These are phyloP conservation scores for Syzygium grande DNA, from an alignment of 345 rosid genomes.

Conservation along the genomic window DNA sequence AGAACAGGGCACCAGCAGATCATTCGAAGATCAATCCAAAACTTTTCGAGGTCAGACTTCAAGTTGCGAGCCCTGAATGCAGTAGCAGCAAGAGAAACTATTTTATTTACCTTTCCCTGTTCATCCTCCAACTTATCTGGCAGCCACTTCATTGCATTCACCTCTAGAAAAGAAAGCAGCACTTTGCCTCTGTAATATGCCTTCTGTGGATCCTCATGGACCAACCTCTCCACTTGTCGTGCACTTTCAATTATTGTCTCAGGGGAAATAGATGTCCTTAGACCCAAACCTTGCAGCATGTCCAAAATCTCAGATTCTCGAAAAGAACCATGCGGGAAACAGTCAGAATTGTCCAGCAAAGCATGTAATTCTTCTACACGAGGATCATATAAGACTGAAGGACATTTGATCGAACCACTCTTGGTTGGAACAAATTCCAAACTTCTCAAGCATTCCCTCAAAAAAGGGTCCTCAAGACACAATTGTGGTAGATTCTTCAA, in stretches of 20 bases:
- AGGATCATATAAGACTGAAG: slow-evolving; percentile 73
- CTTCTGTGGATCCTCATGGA: slow-evolving; percentile 61
- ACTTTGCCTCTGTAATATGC: slow-evolving; percentile 74
- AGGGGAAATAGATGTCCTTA: slow-evolving; percentile 66
- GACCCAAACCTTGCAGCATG: slow-evolving; percentile 86
- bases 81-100: slow-evolving; percentile 79
- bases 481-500: slow-evolving; percentile 75
- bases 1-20: slow-evolving; percentile 97
- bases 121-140: slow-evolving; percentile 56
- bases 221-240: slow-evolving; percentile 54
- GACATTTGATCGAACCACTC: slow-evolving; percentile 52
- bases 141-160: slow-evolving; percentile 83
- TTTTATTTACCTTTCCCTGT: slow-evolving; percentile 58
- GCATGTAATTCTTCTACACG: slow-evolving; percentile 80
- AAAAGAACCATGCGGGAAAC: slow-evolving; percentile 66
- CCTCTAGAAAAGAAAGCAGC: slow-evolving; percentile 84
- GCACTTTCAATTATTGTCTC: slow-evolving; percentile 84
- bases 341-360: slow-evolving; percentile 70
- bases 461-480: slow-evolving; percentile 61
- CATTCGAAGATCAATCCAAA: slow-evolving; percentile 81
- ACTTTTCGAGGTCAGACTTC: slow-evolving; percentile 70
- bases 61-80: slow-evolving; percentile 73
- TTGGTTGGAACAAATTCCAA: slow-evolving; percentile 82
- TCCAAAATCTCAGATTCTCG: slow-evolving; percentile 62
- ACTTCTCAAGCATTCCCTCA: slow-evolving; percentile 58